A percentile compares a stretch with the other conserved stretches of the same genome.
Conservation (phyloP, 176 grass and related monocot species). For the Olyra latifolia region DNA sequence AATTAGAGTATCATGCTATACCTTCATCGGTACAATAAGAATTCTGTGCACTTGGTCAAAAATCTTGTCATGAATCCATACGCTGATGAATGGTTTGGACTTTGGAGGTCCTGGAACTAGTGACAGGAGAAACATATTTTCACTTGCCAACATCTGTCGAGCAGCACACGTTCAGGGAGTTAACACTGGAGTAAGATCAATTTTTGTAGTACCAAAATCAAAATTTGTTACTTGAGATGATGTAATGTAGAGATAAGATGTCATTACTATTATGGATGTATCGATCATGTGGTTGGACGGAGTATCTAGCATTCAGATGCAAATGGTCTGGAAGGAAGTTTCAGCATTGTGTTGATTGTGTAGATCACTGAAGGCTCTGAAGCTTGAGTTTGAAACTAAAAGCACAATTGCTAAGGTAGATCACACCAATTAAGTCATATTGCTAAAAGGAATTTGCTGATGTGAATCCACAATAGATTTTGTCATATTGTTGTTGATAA, state of each 20-base stretch:
- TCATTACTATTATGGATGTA: neutral
- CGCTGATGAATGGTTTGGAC: neutral
- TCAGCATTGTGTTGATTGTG: neutral
- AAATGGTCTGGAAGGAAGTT: neutral
- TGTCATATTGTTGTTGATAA: neutral
- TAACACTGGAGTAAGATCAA: neutral
- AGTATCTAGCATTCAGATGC: neutral
- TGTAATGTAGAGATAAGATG: neutral
- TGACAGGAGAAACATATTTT: neutral
- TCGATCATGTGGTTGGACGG: neutral
- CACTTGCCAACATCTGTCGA: neutral
- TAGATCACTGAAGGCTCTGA: neutral
- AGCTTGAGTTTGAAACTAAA: neutral
- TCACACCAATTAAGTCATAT: neutral
- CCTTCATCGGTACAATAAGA: neutral
- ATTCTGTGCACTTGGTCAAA: no score
- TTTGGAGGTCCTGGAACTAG: neutral
- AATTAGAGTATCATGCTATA: neutral
- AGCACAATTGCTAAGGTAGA: neutral
- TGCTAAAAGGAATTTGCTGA: neutral
- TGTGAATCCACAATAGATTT: neutral
- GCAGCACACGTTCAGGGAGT: neutral
- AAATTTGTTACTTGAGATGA: neutral
- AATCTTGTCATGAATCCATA: neutral
- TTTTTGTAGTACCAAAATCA: neutral